A percentile compares a stretch with the other conserved stretches of the same genome.
phyloP scores from a whole-genome alignment of 441 rosid species.

The Pelargonium australe region DNA sequence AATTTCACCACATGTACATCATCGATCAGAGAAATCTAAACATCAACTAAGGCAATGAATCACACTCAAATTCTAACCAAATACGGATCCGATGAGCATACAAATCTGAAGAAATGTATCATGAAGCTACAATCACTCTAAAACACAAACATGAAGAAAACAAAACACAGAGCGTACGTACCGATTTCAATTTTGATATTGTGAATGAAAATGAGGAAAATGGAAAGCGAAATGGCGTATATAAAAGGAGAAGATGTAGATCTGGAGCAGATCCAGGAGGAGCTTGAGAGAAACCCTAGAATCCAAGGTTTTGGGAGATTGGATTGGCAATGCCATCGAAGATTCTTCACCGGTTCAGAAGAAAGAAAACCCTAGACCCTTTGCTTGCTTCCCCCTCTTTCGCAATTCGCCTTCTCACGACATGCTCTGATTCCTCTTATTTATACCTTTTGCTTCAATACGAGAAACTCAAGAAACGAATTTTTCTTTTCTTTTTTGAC shows the following conservation, averaged over 20 bases:
- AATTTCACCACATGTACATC: too few relatives aligned
- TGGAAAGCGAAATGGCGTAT: conserved; percentile 15
- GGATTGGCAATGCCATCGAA: conserved; percentile 12
- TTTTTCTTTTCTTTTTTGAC: too few relatives aligned
- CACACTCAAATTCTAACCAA: neutral
- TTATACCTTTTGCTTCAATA: neutral
- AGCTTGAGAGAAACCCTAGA: conserved; percentile 15
- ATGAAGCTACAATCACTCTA: too few relatives aligned
- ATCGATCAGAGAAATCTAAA: too few relatives aligned
- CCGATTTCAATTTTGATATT: neutral
- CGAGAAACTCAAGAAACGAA: too few relatives aligned
- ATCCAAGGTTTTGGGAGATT: conserved; percentile 7
- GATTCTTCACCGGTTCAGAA: conserved; percentile 16
- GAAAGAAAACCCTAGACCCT: conserved; percentile 16
- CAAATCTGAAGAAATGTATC: neutral
- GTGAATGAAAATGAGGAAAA: neutral
- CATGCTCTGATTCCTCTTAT: neutral
- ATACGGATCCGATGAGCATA: too few relatives aligned
- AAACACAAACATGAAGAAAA: neutral
- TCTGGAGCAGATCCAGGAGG: neutral
- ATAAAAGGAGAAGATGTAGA: conserved; percentile 8
- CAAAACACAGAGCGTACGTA: neutral
- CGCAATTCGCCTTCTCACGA: neutral
- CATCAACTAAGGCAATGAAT: too few relatives aligned
- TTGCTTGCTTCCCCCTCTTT: conserved; percentile 11